phyloP scores from a whole-genome alignment of 2,329 filamentous ascomycete species.

The Cadophora malorum region DNA sequence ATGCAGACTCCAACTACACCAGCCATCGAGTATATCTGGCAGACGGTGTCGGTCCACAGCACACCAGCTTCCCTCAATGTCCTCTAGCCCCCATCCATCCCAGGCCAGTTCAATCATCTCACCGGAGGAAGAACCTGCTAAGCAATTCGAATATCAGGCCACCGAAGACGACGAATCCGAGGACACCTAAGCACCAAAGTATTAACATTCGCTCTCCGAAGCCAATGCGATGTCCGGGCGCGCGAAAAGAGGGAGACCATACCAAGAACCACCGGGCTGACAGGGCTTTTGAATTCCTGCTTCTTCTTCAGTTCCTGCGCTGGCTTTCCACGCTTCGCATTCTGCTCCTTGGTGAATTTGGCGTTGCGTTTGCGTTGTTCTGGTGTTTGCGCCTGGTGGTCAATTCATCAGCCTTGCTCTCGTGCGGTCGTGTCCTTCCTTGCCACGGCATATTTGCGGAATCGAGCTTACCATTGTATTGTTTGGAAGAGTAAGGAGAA shows the following conservation, averaged over 20 bases:
- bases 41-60: neutral
- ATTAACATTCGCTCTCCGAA: constrained; percentile 12
- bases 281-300: constrained; percentile 55
- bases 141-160: constrained; percentile 48
- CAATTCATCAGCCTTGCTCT: constrained; percentile 23
- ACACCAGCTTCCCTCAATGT: neutral
- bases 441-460: neutral
- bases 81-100: neutral
- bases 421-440: neutral
- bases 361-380: constrained; percentile 82
- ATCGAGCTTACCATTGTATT: constrained; percentile 34
- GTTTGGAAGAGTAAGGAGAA: constrained; percentile 6
- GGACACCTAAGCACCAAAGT: constrained; percentile 33
- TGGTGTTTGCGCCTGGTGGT: constrained; percentile 76
- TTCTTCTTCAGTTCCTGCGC: constrained; percentile 68
- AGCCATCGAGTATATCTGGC: neutral
- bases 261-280: constrained; percentile 71
- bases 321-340: constrained; percentile 78
- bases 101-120: constrained; percentile 9
- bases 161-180: constrained; percentile 46
- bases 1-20: neutral
- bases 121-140: constrained; percentile 45
- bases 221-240: neutral
- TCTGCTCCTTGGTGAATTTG: constrained; percentile 77
- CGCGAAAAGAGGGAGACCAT: constrained; percentile 41